These are phyloP conservation scores for Blattamonas nauphoetae DNA, from an alignment of 78 protist genomes.

Conservation along the genomic window DNA sequence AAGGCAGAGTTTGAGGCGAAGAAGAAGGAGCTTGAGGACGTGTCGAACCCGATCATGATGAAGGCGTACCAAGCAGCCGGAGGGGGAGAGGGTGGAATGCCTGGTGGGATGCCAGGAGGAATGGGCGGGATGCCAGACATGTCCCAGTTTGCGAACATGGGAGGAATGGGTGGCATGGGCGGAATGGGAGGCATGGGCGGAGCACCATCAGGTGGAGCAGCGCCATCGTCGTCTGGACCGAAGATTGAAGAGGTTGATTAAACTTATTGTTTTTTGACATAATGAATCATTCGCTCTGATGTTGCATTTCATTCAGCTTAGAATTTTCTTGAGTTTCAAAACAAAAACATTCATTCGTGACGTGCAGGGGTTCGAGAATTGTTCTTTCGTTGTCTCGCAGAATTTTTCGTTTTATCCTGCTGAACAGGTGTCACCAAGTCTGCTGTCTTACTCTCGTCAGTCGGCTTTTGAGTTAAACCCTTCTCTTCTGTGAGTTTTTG, in stretches of 20 bases:
- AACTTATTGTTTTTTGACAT: too few species aligned
- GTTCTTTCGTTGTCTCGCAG: too few species aligned
- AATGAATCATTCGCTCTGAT: background rate
- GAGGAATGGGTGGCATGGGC: slow-evolving; percentile 31
- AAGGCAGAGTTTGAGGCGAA: slow-evolving; percentile 7
- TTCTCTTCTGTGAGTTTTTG: too few species aligned
- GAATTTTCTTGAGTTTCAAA: too few species aligned
- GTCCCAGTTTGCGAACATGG: slow-evolving; percentile 4
- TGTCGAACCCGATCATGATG: slow-evolving; percentile 5
- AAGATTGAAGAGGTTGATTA: slow-evolving; percentile 37
- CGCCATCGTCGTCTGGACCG: background rate
- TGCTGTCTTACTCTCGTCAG: too few species aligned
- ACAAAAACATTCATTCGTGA: too few species aligned
- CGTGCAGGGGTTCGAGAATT: too few species aligned
- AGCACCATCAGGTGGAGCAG: slow-evolving; percentile 5
- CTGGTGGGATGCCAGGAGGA: slow-evolving; percentile 10
- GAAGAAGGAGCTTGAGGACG: slow-evolving; percentile 26
- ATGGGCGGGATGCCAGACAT: background rate
- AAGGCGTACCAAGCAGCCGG: background rate
- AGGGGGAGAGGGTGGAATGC: slow-evolving; percentile 30
- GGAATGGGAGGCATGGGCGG: background rate
- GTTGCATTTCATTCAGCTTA: too few species aligned
- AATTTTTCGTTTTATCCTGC: too few species aligned
- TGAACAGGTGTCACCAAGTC: too few species aligned
- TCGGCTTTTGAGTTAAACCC: too few species aligned